These are phyloP conservation scores for Benincasa hispida DNA, from an alignment of 306 rosid genomes.

Conservation along the genomic window DNA sequence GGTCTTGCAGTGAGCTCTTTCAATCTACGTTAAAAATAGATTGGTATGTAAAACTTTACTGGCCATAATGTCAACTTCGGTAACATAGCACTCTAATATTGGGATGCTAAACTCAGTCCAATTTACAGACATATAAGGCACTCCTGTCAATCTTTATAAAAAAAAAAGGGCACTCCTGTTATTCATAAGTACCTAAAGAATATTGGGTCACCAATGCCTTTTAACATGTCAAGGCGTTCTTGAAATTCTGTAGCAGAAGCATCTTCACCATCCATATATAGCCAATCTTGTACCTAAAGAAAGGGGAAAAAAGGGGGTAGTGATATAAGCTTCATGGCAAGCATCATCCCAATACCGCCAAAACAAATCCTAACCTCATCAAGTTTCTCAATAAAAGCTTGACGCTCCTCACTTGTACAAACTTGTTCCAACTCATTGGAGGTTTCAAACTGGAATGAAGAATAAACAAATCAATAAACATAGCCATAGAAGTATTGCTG, in stretches of 20 bases:
- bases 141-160: not conserved
- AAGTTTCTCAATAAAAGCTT: slow-evolving; percentile 67
- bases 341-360: not conserved
- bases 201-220: slow-evolving; percentile 72
- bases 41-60: not conserved
- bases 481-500: not conserved
- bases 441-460: slow-evolving; percentile 64
- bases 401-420: slow-evolving; percentile 66
- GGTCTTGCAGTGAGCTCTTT: slow-evolving; percentile 86
- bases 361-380: slow-evolving; percentile 55
- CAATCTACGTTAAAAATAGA: slow-evolving; percentile 38
- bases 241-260: slow-evolving; percentile 83
- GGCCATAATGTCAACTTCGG: not conserved
- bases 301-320: not conserved
- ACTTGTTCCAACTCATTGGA: slow-evolving; percentile 47
- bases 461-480: slow-evolving; percentile 4
- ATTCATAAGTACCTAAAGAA: slow-evolving; percentile 53
- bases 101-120: not conserved
- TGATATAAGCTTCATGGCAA: slow-evolving; percentile 3
- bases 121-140: not conserved
- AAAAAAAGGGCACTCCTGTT: not conserved
- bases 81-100: not conserved
- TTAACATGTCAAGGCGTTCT: slow-evolving; percentile 54
- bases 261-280: slow-evolving; percentile 93
- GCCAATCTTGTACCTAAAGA: slow-evolving; percentile 89